phyloP scores from a whole-genome alignment of 108 stramenopile species.

The Epipyxis sp. region DNA sequence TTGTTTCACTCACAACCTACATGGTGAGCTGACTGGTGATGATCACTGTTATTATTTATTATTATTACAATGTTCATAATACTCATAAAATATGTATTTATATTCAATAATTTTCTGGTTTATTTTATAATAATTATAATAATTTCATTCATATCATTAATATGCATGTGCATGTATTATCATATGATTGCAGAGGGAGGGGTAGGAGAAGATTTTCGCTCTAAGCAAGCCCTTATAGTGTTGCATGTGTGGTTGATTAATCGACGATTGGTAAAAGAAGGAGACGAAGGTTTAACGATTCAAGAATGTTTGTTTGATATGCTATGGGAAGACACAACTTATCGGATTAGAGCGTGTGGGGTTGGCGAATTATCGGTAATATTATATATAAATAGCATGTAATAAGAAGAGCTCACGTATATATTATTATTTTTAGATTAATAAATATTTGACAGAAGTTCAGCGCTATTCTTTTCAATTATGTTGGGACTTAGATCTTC shows the following conservation, averaged over 20 bases:
- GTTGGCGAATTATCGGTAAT: not conserved
- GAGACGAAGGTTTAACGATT: not conserved
- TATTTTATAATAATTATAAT: too few relatives aligned
- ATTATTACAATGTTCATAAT: too few relatives aligned
- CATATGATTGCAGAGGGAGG: not conserved
- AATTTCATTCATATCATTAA: too few relatives aligned
- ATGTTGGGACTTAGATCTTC: conserved; percentile 18
- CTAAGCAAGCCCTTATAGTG: conserved; percentile 2
- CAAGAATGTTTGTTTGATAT: conserved; percentile 20
- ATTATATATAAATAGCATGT: too few relatives aligned
- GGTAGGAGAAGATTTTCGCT: not conserved
- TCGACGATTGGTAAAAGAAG: conserved; percentile 23
- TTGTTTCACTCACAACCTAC: too few relatives aligned
- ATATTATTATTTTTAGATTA: not conserved
- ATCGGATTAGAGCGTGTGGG: not conserved
- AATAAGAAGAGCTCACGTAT: too few relatives aligned
- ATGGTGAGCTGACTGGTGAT: too few relatives aligned
- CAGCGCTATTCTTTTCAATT: conserved; percentile 27
- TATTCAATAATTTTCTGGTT: too few relatives aligned
- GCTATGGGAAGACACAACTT: conserved; percentile 23
- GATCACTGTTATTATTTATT: too few relatives aligned
- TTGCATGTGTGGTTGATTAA: conserved; percentile 35
- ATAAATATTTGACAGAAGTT: conserved; percentile 34
- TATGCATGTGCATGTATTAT: too few relatives aligned
- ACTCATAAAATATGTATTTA: too few relatives aligned